phyloP scores from a whole-genome alignment of 257 asterid species.

The Catharanthus roseus region DNA sequence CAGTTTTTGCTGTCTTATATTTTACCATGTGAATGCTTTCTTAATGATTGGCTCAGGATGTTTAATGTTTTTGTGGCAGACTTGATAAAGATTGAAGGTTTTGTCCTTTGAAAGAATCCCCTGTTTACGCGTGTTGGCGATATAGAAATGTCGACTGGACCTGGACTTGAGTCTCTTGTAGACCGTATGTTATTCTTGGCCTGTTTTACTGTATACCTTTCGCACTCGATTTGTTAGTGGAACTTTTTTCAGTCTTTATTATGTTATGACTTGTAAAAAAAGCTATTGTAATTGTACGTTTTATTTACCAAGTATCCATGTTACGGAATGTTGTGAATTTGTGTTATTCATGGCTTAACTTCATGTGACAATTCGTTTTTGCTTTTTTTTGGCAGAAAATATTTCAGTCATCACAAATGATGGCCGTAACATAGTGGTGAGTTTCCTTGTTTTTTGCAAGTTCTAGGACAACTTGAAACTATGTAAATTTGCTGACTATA shows the following conservation, averaged over 20 bases:
- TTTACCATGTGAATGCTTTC: not conserved
- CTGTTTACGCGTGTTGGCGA: conserved; percentile 4
- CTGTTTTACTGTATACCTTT: too few relatives aligned
- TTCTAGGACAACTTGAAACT: not conserved
- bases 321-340: not conserved
- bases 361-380: conserved; percentile 5
- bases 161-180: conserved; percentile 65
- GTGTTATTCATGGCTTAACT: conserved; percentile 1
- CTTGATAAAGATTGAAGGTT: not conserved
- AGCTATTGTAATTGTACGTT: not conserved
- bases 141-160: conserved; percentile 45
- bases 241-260: not conserved
- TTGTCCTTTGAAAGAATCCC: conserved; percentile 6
- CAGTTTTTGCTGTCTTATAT: not conserved
- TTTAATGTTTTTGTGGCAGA: not conserved
- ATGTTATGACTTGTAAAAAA: not conserved
- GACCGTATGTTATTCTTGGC: conserved; percentile 31
- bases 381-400: conserved; percentile 43
- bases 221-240: not conserved
- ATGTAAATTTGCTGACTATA: conserved; percentile 10
- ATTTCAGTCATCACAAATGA: conserved; percentile 92
- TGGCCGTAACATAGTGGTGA: conserved; percentile 91
- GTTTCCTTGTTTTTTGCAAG: conserved; percentile 20
- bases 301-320: not conserved
- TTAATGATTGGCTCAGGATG: too few relatives aligned